These are phyloP conservation scores for Amoeboaphelidium occidentale DNA, from an alignment of 371 early-diverging fungal species.

Conservation along the genomic window DNA sequence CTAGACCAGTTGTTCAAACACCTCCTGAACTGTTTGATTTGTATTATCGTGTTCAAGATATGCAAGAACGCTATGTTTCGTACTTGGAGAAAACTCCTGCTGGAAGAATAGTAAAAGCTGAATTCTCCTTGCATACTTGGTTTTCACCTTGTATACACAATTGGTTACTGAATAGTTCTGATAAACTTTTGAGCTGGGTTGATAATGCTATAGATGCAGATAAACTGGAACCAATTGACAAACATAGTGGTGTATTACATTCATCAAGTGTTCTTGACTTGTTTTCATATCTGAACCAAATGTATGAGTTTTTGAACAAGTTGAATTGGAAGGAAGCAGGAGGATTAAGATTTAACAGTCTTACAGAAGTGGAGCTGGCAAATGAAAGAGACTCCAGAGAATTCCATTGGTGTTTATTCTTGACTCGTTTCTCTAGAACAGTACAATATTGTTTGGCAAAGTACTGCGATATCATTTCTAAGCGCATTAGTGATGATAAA, in stretches of 20 bases:
- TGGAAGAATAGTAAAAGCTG: too few species aligned
- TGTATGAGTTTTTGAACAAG: neutral
- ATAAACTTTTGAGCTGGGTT: neutral
- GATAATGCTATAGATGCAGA: neutral
- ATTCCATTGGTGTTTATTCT: neutral
- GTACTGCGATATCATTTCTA: neutral
- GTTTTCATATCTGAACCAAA: neutral
- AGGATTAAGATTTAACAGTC: neutral
- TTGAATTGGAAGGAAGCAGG: neutral
- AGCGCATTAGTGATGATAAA: neutral
- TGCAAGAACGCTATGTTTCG: too few species aligned
- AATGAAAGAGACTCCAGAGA: neutral
- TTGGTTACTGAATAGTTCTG: neutral
- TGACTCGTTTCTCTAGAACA: neutral
- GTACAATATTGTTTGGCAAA: neutral
- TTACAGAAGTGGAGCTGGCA: neutral
- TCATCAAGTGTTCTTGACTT: neutral
- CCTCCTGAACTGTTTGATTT: neutral
- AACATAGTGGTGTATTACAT: neutral
- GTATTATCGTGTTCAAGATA: neutral
- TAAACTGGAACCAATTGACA: neutral
- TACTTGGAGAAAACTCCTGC: too few species aligned
- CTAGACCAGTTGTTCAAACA: neutral
- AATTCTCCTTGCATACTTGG: neutral
- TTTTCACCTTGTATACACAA: neutral